These are phyloP conservation scores for Suhomyces choctaworum DNA, from an alignment of 1,139 yeast species.

Conservation along the genomic window DNA sequence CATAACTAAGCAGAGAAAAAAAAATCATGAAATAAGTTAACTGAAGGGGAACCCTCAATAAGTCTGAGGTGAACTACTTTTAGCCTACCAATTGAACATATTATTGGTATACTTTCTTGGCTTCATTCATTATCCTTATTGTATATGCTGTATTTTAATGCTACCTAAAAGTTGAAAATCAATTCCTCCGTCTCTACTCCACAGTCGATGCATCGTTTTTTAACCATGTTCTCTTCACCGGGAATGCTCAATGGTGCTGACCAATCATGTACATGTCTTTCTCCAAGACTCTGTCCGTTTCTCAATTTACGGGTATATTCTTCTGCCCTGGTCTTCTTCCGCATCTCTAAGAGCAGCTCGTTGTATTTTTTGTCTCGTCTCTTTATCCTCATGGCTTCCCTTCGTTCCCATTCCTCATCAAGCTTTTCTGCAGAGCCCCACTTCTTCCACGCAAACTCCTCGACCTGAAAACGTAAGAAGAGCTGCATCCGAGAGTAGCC, in stretches of 20 bases:
- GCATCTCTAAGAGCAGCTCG: conserved; percentile 75
- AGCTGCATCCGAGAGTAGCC: conserved; percentile 93
- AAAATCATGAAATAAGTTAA: too few species aligned
- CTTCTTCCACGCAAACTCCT: conserved; percentile 85
- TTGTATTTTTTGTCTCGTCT: conserved; percentile 80
- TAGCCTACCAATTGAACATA: too few species aligned
- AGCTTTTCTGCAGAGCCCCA: conserved; percentile 92
- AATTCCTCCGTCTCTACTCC: conserved; percentile 84
- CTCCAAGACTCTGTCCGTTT: conserved; percentile 52
- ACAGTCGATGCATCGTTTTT: conserved; percentile 73
- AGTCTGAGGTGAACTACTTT: too few species aligned
- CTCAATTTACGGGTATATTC: conserved; percentile 74
- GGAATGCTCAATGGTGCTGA: conserved; percentile 51
- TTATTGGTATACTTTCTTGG: too few species aligned
- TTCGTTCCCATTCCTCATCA: conserved; percentile 87
- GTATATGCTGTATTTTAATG: too few species aligned
- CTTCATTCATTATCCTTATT: too few species aligned
- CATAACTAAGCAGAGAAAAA: too few species aligned
- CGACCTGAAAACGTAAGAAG: conserved; percentile 85
- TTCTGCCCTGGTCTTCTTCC: conserved; percentile 89
- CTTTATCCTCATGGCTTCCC: conserved; percentile 70
- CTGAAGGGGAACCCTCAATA: too few species aligned
- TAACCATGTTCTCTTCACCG: conserved; percentile 41
- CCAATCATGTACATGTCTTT: conserved; percentile 78
- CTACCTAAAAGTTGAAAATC: conserved; percentile 8